These are phyloP conservation scores for Magnolia kwangsiensis DNA, from an alignment of 164 flowering plant genomes.

Conservation along the genomic window DNA sequence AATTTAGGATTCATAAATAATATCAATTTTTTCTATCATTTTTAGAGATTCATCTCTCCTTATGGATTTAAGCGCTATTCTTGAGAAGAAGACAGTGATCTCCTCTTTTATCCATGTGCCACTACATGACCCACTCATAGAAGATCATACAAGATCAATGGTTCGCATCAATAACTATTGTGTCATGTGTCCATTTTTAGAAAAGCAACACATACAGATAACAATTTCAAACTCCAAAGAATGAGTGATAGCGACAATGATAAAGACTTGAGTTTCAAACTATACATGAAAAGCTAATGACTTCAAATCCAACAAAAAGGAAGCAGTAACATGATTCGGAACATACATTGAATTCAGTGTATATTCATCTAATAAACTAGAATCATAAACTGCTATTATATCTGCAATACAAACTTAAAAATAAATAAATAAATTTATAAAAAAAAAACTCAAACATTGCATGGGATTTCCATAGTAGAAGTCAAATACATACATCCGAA, in stretches of 20 bases:
- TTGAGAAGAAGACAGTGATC: too few species aligned
- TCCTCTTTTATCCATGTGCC: too few species aligned
- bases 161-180: background rate
- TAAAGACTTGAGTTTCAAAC: background rate
- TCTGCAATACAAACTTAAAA: background rate
- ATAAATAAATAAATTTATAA: too few species aligned
- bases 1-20: too few species aligned
- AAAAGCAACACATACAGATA: background rate
- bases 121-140: too few species aligned
- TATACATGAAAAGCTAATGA: background rate
- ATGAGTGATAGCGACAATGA: background rate
- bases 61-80: too few species aligned
- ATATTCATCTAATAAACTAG: background rate
- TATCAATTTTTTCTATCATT: too few species aligned
- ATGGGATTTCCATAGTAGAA: background rate
- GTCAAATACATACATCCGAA: constrained; percentile 38
- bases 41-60: too few species aligned
- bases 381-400: background rate
- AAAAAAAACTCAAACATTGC: background rate
- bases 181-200: background rate
- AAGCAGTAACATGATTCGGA: background rate
- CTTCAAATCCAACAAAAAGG: background rate
- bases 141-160: background rate
- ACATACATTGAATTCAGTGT: background rate
- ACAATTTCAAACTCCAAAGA: background rate